Percentiles rank a stretch among this genome's conserved stretches.
Conservation (phyloP, 768 basidiomycete genomes). For the Rhizopogon vulgaris region DNA sequence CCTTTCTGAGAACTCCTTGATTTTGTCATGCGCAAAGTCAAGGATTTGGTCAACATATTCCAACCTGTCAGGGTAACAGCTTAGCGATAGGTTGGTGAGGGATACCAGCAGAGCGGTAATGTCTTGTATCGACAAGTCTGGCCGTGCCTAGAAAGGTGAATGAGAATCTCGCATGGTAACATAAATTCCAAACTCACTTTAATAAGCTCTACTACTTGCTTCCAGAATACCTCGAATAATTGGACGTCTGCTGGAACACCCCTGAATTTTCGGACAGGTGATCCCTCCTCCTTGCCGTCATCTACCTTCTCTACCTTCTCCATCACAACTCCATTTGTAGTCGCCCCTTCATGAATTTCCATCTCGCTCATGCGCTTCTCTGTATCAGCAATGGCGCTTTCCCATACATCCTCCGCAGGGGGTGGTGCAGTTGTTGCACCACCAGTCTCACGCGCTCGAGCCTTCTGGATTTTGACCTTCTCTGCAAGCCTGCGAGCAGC, state of each 20-base stretch:
- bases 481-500: conserved; percentile 85
- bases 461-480: conserved; percentile 72
- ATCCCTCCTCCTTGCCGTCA: conserved; percentile 57
- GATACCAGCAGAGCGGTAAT: conserved; percentile 95
- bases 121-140: conserved; percentile 95
- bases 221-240: conserved; percentile 98
- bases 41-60: conserved; percentile 98
- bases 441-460: conserved; percentile 48
- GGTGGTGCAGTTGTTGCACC: conserved; percentile 17
- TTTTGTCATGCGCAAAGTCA: conserved; percentile 81
- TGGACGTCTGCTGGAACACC: conserved; percentile 94
- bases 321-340: conserved; percentile 15
- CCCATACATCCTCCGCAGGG: conserved; percentile 23
- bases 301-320: conserved; percentile 27
- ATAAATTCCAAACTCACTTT: conserved; percentile 50
- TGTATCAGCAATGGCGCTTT: conserved; percentile 14
- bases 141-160: conserved; percentile 64
- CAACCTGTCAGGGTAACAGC: conserved; percentile 94
- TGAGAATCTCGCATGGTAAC: conserved; percentile 2
- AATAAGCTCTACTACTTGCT: conserved; percentile 95
- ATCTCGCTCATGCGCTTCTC: conserved; percentile 11
- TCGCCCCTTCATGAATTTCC: not conserved
- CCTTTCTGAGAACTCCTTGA: conserved; percentile 81
- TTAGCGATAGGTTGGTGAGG: conserved; percentile 88
- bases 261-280: conserved; percentile 74